phyloP scores from a whole-genome alignment of 352 stramenopile species.

The Phytophthora vignae region DNA sequence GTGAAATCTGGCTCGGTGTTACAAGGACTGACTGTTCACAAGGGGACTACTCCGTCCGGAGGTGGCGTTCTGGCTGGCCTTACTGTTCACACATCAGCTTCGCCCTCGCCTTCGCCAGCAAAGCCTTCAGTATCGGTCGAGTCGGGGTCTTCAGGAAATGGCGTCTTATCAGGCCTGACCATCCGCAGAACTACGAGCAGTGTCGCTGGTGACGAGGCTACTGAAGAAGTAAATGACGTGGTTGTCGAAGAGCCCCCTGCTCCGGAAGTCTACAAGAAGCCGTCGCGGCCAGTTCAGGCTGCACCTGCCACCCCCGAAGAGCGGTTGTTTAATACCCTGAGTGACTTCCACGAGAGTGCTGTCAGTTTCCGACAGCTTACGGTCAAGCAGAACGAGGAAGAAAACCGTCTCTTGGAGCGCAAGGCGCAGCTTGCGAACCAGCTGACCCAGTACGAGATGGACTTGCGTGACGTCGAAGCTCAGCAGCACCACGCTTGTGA shows the following conservation, averaged over 20 bases:
- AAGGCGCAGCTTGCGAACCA: slow-evolving; percentile 72
- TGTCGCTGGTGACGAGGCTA: slow-evolving; percentile 24
- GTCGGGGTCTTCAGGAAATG: slow-evolving; percentile 33
- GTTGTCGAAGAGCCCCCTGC: slow-evolving; percentile 22
- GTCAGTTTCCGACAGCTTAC: slow-evolving; percentile 70
- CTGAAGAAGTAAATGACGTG: slow-evolving; percentile 18
- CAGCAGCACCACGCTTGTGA: slow-evolving; percentile 84
- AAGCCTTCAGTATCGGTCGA: slow-evolving; percentile 30
- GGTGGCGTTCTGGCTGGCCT: slow-evolving; percentile 70
- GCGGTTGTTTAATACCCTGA: slow-evolving; percentile 68
- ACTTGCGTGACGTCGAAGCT: slow-evolving; percentile 80
- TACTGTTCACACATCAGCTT: slow-evolving; percentile 63
- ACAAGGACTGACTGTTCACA: slow-evolving; percentile 69
- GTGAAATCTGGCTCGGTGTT: slow-evolving; percentile 69
- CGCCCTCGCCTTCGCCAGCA: slow-evolving; percentile 42
- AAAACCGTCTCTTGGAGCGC: slow-evolving; percentile 74
- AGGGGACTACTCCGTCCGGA: slow-evolving; percentile 20
- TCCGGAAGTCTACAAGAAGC: slow-evolving; percentile 38
- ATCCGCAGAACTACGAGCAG: slow-evolving; percentile 43
- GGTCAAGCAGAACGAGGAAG: slow-evolving; percentile 78
- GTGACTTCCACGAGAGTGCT: slow-evolving; percentile 79
- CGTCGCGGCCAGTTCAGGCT: slow-evolving; percentile 24
- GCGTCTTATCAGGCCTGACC: slow-evolving; percentile 63
- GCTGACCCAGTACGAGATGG: slow-evolving; percentile 82
- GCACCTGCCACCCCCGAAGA: slow-evolving; percentile 65